These are phyloP conservation scores for Didymella sp. DNA, from an alignment of 2,329 filamentous ascomycete species.

Conservation along the genomic window DNA sequence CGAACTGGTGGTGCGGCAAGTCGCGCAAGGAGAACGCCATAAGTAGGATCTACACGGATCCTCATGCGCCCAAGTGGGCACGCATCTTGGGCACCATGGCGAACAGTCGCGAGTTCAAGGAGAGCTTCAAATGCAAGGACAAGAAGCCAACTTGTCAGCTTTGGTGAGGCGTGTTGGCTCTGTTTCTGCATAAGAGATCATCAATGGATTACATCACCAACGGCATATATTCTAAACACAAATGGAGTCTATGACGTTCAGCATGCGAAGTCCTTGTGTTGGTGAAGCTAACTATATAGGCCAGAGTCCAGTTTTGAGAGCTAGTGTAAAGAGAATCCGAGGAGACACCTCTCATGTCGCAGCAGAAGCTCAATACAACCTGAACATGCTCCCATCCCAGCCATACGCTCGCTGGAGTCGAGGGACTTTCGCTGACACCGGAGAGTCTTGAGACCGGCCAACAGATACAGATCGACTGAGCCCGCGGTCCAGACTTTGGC, in stretches of 20 bases:
- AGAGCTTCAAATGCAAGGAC: conserved; percentile 69
- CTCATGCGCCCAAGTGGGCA: conserved; percentile 69
- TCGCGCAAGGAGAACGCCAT: conserved; percentile 65
- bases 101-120: conserved; percentile 71
- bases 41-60: conserved; percentile 66
- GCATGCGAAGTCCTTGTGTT: background rate
- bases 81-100: conserved; percentile 67
- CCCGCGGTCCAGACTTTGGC: too few relatives aligned
- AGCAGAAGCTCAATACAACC: background rate
- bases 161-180: conserved; percentile 58
- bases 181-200: background rate
- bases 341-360: too few relatives aligned
- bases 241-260: background rate
- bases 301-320: too few relatives aligned
- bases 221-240: background rate
- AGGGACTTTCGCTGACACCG: too few relatives aligned
- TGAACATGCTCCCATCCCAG: background rate
- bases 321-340: too few relatives aligned
- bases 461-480: too few relatives aligned
- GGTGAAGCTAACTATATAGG: too few relatives aligned
- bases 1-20: conserved; percentile 72
- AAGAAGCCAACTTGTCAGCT: conserved; percentile 73
- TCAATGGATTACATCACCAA: background rate
- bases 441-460: too few relatives aligned
- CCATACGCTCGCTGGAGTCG: conserved; percentile 51